Conservation (phyloP, 495 filamentous ascomycete genomes). For the Penicillium turbatum region DNA sequence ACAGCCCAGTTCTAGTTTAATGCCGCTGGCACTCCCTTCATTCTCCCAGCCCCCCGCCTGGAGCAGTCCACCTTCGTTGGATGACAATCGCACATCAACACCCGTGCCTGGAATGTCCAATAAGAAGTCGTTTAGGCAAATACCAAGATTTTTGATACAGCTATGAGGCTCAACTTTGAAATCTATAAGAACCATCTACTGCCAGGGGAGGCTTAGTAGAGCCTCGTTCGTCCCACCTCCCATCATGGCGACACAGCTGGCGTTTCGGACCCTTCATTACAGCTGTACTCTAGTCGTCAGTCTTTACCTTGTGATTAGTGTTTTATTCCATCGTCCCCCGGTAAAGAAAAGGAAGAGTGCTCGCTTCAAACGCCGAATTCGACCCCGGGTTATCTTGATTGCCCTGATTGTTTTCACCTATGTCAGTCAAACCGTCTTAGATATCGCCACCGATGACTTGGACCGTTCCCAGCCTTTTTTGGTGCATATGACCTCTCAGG, state of each 20-base stretch:
- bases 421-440: neutral
- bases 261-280: constrained; percentile 1
- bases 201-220: neutral
- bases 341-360: neutral
- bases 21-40: neutral
- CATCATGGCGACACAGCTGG: constrained; percentile 2
- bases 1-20: neutral
- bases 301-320: neutral
- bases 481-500: constrained; percentile 10
- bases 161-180: neutral
- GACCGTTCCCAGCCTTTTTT: constrained; percentile 5
- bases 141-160: neutral
- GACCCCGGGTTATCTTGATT: neutral
- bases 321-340: neutral
- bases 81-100: neutral
- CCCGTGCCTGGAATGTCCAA: neutral
- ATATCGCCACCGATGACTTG: constrained; percentile 1
- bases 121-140: neutral
- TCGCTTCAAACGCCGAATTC: neutral
- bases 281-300: constrained; percentile 1
- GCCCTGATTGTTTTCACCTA: constrained; percentile 5
- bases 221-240: neutral
- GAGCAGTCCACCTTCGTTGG: neutral
- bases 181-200: neutral
- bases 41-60: constrained; percentile 4